Evolutionary conservation across 768 basidiomycete genomes (phyloP), one percentile per base, ranked within the genome.

Genomic region (Hericium alpestre): DNA sequence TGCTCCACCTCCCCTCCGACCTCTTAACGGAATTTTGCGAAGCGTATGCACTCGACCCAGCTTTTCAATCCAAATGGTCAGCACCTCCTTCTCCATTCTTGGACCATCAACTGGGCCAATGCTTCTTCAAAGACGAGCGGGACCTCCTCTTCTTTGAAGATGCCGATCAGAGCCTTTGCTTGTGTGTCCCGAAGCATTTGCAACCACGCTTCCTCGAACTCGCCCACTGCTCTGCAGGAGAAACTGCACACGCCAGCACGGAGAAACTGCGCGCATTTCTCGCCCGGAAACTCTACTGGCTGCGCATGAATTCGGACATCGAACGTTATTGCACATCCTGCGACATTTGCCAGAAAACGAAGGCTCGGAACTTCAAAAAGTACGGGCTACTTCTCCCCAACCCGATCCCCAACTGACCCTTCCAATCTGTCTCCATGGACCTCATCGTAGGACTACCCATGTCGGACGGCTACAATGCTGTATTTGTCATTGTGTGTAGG

Each of bases 121-220:
- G 63, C 0, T 64, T 39, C 39, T 64, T 54, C 56, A 60, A 56
- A 20, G 56, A 60, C 25, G 12, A 54, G 13, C n/a, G 54, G 18
- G 63, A 61, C 1, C 27, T 64, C 5, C 49, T 64, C 1, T 64
- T 50, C 52, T 64, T 64, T 46, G 3, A 61, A 16, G 61, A 64
- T n/a, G 61, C 59, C 1, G 54, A 64, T 46, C 58, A 58, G 10
- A 50, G 57, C 13, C 57, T 62, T 1, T 32, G 60, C 0, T 46
- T 65, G 0, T 65, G 64, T 32, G 52, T 65, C 2, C 64, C 64
- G 0, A 53, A 55, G 27, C 1, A 8, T 0, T 9, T 46, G 20
- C 54, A 39, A 12, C 20, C 38, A 0, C 15, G 6, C 1, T 5
- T 59, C n/a, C 18, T 63, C 3, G 5, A 7, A 11, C 43, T 57